Base-by-base conservation (phyloP, 2,329 filamentous ascomycete genomes). In the Cladosporium sp. region DNA sequence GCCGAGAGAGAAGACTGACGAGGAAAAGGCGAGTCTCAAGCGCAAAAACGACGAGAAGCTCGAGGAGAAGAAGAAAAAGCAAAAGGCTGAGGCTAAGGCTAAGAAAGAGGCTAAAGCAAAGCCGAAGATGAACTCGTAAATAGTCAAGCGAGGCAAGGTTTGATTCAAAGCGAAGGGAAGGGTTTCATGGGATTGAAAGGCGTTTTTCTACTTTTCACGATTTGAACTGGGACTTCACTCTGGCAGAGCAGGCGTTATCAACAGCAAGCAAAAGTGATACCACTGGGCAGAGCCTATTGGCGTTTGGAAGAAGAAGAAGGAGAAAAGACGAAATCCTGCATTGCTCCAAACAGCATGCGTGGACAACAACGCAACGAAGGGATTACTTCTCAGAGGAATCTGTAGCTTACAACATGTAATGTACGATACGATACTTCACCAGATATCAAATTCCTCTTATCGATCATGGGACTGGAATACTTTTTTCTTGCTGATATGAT, bases 1-100 rank as follows among this genome's bases (percentile, higher is more conserved):
- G 75, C 84, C 89, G 1, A 73, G 95, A 13, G 87, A 89, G 54
- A 95, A 92, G 76, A 89, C 91, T 0, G 88, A 91, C 0, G 86
- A 85, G 57, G 85, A 99, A 73, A 88, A 92, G 72, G 85, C 86
- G 48, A 84, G 72, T 37, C 74, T 95, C 64, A 99, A 99, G 80
- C 82, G 93, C 59, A 99, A 97, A 76, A 80, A 93, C 32, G 92
- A 97, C 47, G 88, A 91, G 73, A 95, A 95, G 75, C 78, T 89
- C 27, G 90, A 91, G 62, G 87, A 90, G 61, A 90, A 89, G 72
- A 96, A 92, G 76, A 97, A 97, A 80, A 95, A 91, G 74, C 79
- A 86, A 60, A 99, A 96, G 80, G 83, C 88, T 56, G 89, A 95
- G 52, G 91, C 92, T 64, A 96, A 96, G 76, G 89, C 91, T 58